Evolutionary conservation across 495 filamentous ascomycete genomes (phyloP).

Genomic region (Penicillium pulvis): DNA sequence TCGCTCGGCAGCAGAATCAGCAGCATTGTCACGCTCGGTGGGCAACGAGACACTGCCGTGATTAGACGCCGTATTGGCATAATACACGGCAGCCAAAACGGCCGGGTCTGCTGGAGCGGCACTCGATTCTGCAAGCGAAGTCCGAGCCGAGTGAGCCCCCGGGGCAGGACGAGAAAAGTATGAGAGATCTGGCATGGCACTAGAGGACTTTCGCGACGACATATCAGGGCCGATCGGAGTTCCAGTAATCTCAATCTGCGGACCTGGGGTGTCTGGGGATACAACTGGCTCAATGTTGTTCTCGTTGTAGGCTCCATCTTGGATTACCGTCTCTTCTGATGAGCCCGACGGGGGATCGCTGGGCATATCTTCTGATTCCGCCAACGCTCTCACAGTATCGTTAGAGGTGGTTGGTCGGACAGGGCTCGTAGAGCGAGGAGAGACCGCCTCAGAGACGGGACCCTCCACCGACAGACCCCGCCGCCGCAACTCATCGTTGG

Average conservation of each 20-base stretch:
- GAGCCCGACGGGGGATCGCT: conserved; percentile 28
- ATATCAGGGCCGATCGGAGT: conserved; percentile 23
- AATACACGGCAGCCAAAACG: conserved; percentile 35
- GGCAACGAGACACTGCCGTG: conserved; percentile 11
- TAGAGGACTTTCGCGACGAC: conserved; percentile 41
- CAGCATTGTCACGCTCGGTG: conserved; percentile 19
- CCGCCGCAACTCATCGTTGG: conserved; percentile 53
- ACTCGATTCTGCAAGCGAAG: conserved; percentile 18
- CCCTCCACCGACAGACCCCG: conserved; percentile 28
- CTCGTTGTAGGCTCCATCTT: conserved; percentile 31
- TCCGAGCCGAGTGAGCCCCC: conserved; percentile 12
- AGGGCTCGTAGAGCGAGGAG: conserved; percentile 45
- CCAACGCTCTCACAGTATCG: conserved; percentile 9
- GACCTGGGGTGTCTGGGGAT: conserved; percentile 43
- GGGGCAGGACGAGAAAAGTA: conserved; percentile 31
- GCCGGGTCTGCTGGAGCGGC: conserved; percentile 30
- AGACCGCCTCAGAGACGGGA: conserved; percentile 29
- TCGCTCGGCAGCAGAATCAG: conserved; percentile 28
- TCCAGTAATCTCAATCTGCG: conserved; percentile 45
- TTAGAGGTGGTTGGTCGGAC: conserved; percentile 11
- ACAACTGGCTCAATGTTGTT: conserved; percentile 43
- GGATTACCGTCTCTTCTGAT: conserved; percentile 19
- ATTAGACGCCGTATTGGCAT: conserved; percentile 28
- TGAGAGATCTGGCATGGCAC: conserved; percentile 36
- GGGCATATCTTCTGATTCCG: background rate